Conservation (phyloP, 805 yeast genomes). For the Monosporozyma siamensis region DNA sequence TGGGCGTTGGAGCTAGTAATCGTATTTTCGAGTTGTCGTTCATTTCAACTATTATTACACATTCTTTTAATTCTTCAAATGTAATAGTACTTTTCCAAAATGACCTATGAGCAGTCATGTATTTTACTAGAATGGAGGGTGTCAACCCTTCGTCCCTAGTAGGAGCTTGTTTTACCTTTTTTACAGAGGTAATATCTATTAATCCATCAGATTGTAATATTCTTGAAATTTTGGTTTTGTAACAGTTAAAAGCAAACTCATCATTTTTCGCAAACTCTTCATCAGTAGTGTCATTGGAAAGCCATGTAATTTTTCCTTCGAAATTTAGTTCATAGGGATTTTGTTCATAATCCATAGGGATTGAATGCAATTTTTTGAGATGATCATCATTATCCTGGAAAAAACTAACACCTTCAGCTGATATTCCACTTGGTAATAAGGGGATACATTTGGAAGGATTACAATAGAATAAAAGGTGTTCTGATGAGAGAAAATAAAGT, state of each 20-base stretch:
- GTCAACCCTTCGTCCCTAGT: too few species aligned
- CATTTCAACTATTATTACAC: slow-evolving; percentile 45
- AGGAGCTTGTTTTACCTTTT: slow-evolving; percentile 23
- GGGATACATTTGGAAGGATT: too few species aligned
- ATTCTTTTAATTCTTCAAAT: slow-evolving; percentile 31
- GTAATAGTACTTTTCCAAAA: slow-evolving; percentile 15
- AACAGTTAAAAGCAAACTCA: slow-evolving; percentile 50
- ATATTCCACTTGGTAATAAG: too few species aligned
- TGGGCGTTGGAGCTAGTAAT: slow-evolving; percentile 46
- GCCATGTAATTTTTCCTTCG: slow-evolving; percentile 53
- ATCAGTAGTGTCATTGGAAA: slow-evolving; percentile 31
- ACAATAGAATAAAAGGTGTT: too few species aligned
- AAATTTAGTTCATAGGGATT: slow-evolving; percentile 47
- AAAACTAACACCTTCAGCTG: slow-evolving; percentile 7
- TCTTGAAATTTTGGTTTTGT: slow-evolving; percentile 49
- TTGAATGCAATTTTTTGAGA: slow-evolving; percentile 10
- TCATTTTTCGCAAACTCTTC: slow-evolving; percentile 45
- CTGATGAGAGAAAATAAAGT: too few species aligned
- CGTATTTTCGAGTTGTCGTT: slow-evolving; percentile 38
- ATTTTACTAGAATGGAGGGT: slow-evolving; percentile 1
- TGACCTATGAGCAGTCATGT: background rate
- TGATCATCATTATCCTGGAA: slow-evolving; percentile 22
- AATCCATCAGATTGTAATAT: slow-evolving; percentile 51
- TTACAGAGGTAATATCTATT: slow-evolving; percentile 48
- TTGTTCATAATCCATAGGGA: slow-evolving; percentile 37